Evolutionary conservation across 306 rosid genomes (phyloP).

Genomic region (Cucumis hystrix): DNA sequence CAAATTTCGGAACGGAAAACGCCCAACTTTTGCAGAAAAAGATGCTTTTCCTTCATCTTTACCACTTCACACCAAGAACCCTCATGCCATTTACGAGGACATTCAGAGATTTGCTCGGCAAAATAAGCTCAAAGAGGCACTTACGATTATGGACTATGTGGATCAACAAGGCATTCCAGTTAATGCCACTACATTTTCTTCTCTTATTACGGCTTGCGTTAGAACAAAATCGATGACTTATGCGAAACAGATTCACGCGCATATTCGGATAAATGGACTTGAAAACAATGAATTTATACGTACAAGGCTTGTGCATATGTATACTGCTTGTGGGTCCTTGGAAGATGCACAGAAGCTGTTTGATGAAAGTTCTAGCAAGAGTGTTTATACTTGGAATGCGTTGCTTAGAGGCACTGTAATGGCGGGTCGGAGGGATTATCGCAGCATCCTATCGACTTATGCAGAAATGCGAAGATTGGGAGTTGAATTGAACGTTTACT

Average conservation of each 20-base stretch:
- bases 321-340: constrained; percentile 40
- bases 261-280: constrained; percentile 42
- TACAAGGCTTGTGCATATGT: constrained; percentile 43
- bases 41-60: constrained; percentile 57
- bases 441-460: constrained; percentile 27
- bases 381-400: constrained; percentile 63
- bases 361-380: constrained; percentile 28
- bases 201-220: constrained; percentile 47
- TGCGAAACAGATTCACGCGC: constrained; percentile 33
- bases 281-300: constrained; percentile 38
- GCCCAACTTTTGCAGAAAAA: constrained; percentile 20
- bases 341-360: constrained; percentile 42
- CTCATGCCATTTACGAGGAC: constrained; percentile 42
- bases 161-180: constrained; percentile 58
- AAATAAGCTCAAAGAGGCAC: constrained; percentile 40
- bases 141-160: constrained; percentile 47
- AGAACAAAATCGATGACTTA: constrained; percentile 31
- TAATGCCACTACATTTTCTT: constrained; percentile 50
- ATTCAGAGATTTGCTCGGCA: constrained; percentile 34
- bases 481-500: constrained; percentile 57
- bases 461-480: constrained; percentile 49
- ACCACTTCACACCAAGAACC: constrained; percentile 65
- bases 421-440: constrained; percentile 35
- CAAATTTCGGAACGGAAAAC: constrained; percentile 1
- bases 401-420: constrained; percentile 63